Percentiles rank a stretch among this genome's conserved stretches.
phyloP scores from a whole-genome alignment of 1,284 basidiomycete genomes.

The Phenoliferia sp. region DNA sequence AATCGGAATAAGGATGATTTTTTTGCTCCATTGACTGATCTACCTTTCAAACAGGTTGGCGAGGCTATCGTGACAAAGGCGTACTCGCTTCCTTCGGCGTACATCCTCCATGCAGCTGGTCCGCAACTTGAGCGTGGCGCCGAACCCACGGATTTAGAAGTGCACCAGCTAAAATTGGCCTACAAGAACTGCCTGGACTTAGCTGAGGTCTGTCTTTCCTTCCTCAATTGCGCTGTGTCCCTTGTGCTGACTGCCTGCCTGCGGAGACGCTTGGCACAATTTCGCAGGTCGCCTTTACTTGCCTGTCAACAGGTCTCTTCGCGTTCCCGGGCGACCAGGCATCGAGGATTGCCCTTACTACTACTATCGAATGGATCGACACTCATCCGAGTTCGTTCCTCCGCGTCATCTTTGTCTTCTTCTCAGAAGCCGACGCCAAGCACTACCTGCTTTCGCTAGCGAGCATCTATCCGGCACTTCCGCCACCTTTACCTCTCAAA shows the following conservation, averaged over 20 bases:
- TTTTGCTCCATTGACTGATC: background rate
- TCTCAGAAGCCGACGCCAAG: slow-evolving; percentile 1
- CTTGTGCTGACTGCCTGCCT: background rate
- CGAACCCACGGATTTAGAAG: background rate
- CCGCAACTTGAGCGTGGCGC: slow-evolving; percentile 9
- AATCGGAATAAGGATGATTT: background rate
- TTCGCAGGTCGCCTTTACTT: slow-evolving; percentile 16
- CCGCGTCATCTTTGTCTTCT: slow-evolving; percentile 19
- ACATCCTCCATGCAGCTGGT: slow-evolving; percentile 16
- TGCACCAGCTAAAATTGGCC: background rate
- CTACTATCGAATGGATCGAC: slow-evolving; percentile 8
- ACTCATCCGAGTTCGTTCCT: background rate
- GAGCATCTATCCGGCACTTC: background rate
- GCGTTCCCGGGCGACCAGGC: slow-evolving; percentile 13
- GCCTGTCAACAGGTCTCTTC: slow-evolving; percentile 26
- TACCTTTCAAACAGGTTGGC: background rate
- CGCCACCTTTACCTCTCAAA: background rate
- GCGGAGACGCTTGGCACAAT: slow-evolving; percentile 2
- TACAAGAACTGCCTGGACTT: slow-evolving; percentile 4
- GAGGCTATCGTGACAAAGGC: slow-evolving; percentile 10
- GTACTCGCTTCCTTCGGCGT: background rate
- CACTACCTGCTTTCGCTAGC: slow-evolving; percentile 7
- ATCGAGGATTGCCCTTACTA: slow-evolving; percentile 2
- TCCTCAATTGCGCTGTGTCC: background rate
- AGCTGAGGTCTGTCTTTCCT: slow-evolving; percentile 1